Conservation (phyloP, 2,329 filamentous ascomycete species). For the Hymenoscyphus linearis region DNA sequence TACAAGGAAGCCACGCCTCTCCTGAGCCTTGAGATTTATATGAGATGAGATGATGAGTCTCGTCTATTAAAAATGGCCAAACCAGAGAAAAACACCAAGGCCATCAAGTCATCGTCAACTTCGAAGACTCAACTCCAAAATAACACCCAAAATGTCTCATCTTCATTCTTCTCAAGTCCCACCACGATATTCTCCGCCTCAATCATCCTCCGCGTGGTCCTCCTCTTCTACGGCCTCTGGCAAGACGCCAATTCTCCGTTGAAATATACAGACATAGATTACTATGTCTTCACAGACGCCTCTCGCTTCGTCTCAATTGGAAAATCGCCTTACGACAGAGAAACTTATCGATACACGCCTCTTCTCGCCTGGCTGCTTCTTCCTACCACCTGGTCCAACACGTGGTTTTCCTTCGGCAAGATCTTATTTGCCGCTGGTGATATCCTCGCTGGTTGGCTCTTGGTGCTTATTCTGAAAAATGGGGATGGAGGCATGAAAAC, state of each 20-base stretch:
- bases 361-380: slow-evolving; percentile 86
- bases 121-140: not conserved
- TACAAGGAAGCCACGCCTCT: not conserved
- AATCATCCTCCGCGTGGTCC: slow-evolving; percentile 60
- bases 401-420: slow-evolving; percentile 78
- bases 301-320: slow-evolving; percentile 67
- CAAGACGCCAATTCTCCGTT: slow-evolving; percentile 88
- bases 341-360: slow-evolving; percentile 96
- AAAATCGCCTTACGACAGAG: slow-evolving; percentile 75
- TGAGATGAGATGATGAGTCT: not conserved
- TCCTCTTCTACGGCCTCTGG: slow-evolving; percentile 84
- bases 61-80: not conserved
- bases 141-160: not conserved
- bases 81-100: not conserved
- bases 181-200: slow-evolving; percentile 51
- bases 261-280: slow-evolving; percentile 99
- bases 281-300: slow-evolving; percentile 95
- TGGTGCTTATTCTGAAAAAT: slow-evolving; percentile 50
- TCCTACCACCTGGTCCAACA: slow-evolving; percentile 60
- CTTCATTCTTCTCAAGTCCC: slow-evolving; percentile 30
- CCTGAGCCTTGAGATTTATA: not conserved
- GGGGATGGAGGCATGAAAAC: slow-evolving; percentile 30
- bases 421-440: slow-evolving; percentile 79
- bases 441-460: slow-evolving; percentile 76
- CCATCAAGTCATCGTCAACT: not conserved